Evolutionary conservation across 495 filamentous ascomycete genomes (phyloP), one percentile per base, ranked within the genome.

Genomic region (Aspergillus panamensis): DNA sequence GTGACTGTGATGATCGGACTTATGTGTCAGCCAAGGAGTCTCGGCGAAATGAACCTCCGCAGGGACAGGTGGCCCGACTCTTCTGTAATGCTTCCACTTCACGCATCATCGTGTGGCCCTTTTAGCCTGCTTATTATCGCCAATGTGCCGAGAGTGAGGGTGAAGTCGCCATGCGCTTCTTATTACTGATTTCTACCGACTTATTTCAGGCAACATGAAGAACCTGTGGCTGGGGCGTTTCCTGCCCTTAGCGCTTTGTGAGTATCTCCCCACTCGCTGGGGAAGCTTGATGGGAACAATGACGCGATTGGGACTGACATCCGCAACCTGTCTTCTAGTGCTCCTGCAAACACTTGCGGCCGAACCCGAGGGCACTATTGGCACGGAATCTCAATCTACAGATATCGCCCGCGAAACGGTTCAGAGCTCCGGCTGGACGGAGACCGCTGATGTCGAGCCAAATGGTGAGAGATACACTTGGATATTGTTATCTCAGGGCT

Each of bases 41-140:
- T 71, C 69, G 72, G 72, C 59, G 64, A 68, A 77, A 77, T 69
- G 65, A 74, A 73, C 59, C 69, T 72, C 72, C 71, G 74, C 71
- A 62, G 64, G 66, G 73, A 69, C 74, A 77, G 71, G 74, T 77
- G 74, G 72, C 74, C 72, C 64, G 66, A 70, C 60, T 35, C 37
- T 21, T 59, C 57, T 54, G 53, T 57, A 64, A 59, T 57, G 10
- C 35, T 9, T 40, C 32, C 42, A 16, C 51, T 55, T 31, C 52
- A 57, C 35, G 20, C n/a, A 13, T 45, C 20, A 19, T 59, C 35
- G 19, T 20, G 42, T 45, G 19, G 16, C 16, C 19, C 6, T 45
- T 21, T 6, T 7, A 10, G 42, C 17, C 17, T 16, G 19, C 42
- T 20, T 20, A 21, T 17, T 45, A 21, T 17, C 44, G 33, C 44